A percentile compares a stretch with the other conserved stretches of the same genome.
phyloP scores from a whole-genome alignment of 768 basidiomycete species.

The Podaxis sp. region DNA sequence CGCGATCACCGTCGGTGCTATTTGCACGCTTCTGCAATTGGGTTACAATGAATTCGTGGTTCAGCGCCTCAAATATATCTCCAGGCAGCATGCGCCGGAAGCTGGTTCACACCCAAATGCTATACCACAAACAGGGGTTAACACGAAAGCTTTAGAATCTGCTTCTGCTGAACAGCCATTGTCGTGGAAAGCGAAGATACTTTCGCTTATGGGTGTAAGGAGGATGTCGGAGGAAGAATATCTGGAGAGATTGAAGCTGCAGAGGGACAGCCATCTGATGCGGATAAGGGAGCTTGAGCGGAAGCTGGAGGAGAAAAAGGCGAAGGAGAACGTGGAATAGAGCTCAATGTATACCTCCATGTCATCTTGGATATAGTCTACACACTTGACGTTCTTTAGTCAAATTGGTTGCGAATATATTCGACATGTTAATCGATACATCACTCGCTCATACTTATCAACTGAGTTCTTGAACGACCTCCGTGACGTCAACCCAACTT shows the following conservation, averaged over 20 bases:
- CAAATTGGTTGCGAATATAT: no score
- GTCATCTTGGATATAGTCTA: not conserved
- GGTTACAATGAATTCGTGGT: slow-evolving; percentile 69
- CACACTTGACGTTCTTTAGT: no score
- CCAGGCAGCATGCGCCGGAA: slow-evolving; percentile 29
- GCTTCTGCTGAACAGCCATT: not conserved
- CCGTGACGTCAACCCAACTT: slow-evolving; percentile 21
- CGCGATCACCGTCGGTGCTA: slow-evolving; percentile 54
- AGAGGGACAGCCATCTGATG: slow-evolving; percentile 52
- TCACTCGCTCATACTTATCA: no score
- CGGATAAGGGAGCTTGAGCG: slow-evolving; percentile 60
- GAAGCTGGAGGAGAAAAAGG: slow-evolving; percentile 36
- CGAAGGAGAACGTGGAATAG: slow-evolving; percentile 12
- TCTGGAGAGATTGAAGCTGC: slow-evolving; percentile 53
- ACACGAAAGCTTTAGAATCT: not conserved
- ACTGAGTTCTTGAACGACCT: no score
- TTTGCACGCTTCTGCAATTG: slow-evolving; percentile 65
- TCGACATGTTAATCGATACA: no score
- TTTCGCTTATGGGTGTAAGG: slow-evolving; percentile 49
- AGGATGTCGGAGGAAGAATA: slow-evolving; percentile 75
- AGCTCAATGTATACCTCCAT: not conserved
- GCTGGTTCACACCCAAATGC: slow-evolving; percentile 15
- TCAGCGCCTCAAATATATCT: slow-evolving; percentile 57
- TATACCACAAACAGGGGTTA: not conserved
- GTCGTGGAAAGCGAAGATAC: slow-evolving; percentile 24